Evolutionary conservation across 1,139 yeast species (phyloP).

Genomic region (Zygoascus hellenicus): DNA sequence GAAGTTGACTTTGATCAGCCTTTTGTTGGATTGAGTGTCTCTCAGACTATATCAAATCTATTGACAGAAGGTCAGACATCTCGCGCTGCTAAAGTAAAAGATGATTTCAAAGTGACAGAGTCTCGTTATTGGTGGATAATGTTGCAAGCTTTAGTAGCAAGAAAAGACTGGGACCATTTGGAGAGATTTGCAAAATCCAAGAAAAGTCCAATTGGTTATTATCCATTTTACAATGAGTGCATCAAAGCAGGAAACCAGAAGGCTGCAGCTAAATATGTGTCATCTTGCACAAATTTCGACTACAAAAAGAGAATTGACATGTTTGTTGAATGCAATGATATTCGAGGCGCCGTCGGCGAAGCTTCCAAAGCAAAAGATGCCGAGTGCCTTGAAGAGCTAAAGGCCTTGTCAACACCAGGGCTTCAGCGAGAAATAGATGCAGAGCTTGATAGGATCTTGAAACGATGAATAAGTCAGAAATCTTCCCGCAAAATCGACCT

Average conservation of each 20-base stretch:
- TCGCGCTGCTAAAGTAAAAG: conserved; percentile 50
- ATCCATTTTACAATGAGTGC: conserved; percentile 53
- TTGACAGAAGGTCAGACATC: conserved; percentile 54
- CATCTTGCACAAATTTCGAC: conserved; percentile 32
- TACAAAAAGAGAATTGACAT: conserved; percentile 45
- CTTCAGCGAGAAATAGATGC: conserved; percentile 28
- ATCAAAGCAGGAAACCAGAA: conserved; percentile 44
- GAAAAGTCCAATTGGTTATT: conserved; percentile 70
- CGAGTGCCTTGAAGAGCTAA: conserved; percentile 38
- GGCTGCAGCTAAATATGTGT: conserved; percentile 40
- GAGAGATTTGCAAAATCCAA: conserved; percentile 43
- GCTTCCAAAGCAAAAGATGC: conserved; percentile 54
- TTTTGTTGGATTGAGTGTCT: conserved; percentile 51
- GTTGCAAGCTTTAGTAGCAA: conserved; percentile 47
- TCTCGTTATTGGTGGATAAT: conserved; percentile 61
- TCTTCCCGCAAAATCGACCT: conserved; percentile 10
- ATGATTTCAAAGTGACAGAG: conserved; percentile 58
- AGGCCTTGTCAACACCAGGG: conserved; percentile 32
- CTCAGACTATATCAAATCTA: conserved; percentile 50
- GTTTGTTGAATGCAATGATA: conserved; percentile 50
- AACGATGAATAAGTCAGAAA: background rate
- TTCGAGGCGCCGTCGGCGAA: conserved; percentile 52
- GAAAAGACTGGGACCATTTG: conserved; percentile 59
- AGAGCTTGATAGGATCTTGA: conserved; percentile 9
- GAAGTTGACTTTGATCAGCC: conserved; percentile 50